Conservation (phyloP, 352 stramenopile species). For the Ophiocytium majus region DNA sequence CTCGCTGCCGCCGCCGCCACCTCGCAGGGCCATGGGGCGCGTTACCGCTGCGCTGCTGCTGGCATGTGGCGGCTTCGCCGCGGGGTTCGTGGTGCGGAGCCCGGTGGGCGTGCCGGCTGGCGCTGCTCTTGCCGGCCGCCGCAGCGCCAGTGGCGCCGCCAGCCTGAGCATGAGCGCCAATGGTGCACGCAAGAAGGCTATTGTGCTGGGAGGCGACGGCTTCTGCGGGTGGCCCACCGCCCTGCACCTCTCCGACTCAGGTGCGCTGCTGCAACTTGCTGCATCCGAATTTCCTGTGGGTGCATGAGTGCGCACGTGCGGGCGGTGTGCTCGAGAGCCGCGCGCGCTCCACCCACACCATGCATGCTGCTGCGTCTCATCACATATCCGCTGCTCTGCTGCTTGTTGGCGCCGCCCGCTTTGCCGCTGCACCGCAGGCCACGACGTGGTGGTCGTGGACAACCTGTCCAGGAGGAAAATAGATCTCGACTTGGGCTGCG, state of each 20-base stretch:
- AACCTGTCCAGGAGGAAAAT: slow-evolving; percentile 77
- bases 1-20: too few species aligned
- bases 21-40: background rate
- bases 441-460: slow-evolving; percentile 73
- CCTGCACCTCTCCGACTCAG: slow-evolving; percentile 72
- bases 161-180: slow-evolving; percentile 17
- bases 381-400: background rate
- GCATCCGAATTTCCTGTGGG: slow-evolving; percentile 10
- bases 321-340: background rate
- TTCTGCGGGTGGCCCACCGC: slow-evolving; percentile 81
- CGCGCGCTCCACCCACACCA: background rate
- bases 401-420: background rate
- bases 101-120: background rate
- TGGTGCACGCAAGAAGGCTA: slow-evolving; percentile 41
- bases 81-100: slow-evolving; percentile 12
- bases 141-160: background rate
- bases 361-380: background rate
- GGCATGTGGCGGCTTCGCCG: background rate
- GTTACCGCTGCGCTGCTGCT: slow-evolving; percentile 1
- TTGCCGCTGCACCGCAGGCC: slow-evolving; percentile 32
- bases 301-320: background rate
- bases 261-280: slow-evolving; percentile 20
- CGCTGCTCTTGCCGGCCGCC: background rate
- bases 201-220: slow-evolving; percentile 68
- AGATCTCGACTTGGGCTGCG: slow-evolving; percentile 73